Base-by-base conservation (phyloP, 768 basidiomycete species). In the Candolleomyces efflorescens region DNA sequence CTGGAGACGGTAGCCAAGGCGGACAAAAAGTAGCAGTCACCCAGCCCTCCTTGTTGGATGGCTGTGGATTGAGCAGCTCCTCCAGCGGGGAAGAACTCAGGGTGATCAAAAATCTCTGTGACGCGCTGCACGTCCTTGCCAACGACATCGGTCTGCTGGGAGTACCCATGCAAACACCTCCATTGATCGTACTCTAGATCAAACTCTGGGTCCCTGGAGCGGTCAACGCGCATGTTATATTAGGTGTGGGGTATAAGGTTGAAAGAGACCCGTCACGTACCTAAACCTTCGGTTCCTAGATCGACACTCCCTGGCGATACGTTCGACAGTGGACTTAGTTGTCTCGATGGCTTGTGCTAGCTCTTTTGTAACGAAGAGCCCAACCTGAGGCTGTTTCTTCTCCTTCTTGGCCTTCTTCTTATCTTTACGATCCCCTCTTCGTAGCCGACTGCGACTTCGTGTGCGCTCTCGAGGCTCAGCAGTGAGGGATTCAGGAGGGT, bases 1-100 rank as follows among this genome's bases (percentile, higher is more conserved):
- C 76, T 75, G 4, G 79, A 66, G 59, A 81, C 73, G 1, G 76
- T 76, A 3, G 80, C 72, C 26, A 83, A 64, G 0, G 79, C 82
- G 11, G 76, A 78, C 12, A 83, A 61, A 62, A 84, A 81, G 81
- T 81, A 83, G 59, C 82, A 84, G 56, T 83, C 75, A 0, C 78
- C 79, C 20, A 82, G 57, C 2, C 48, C 59, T 15, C 82, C 82
- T 69, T 83, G 82, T 0, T 74, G 68, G 41, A 83, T 76, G 63
- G 82, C 81, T 45, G 69, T 75, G 1, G 75, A 71, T n/a, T 61
- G 56, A 48, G 67, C 66, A 6, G 75, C 70, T 7, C 77, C 79
- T 56, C 75, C 73, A 24, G 77, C 60, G 5, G 13, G 41, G 64
- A 78, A 80, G 64, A 83, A 83, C 18, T 72, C 64, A 0, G 81